Conservation (phyloP, 371 early-diverging fungal genomes). For the Apophysomyces sp. region DNA sequence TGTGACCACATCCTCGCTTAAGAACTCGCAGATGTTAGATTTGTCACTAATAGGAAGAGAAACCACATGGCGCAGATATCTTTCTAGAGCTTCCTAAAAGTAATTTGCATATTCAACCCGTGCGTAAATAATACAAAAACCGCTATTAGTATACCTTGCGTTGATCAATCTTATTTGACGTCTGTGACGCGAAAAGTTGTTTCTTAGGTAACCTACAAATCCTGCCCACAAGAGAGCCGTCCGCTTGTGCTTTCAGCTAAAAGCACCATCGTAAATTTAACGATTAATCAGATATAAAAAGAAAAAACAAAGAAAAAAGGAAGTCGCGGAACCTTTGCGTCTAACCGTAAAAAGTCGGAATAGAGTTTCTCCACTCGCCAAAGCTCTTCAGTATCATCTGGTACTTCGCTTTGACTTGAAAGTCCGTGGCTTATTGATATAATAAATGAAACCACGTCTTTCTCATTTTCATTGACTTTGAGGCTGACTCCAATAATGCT, state of each 20-base stretch:
- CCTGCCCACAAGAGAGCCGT: conserved; percentile 37
- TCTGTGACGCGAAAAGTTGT: conserved; percentile 67
- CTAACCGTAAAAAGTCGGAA: conserved; percentile 76
- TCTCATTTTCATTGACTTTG: conserved; percentile 65
- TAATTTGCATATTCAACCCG: neutral
- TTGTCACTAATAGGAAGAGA: conserved; percentile 50
- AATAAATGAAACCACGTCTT: conserved; percentile 59
- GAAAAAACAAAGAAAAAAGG: no score
- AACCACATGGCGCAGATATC: conserved; percentile 66
- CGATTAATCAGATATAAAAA: neutral
- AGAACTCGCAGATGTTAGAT: conserved; percentile 64
- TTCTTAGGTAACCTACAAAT: conserved; percentile 75
- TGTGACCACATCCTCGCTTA: conserved; percentile 57
- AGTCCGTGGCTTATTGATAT: conserved; percentile 36
- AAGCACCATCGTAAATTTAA: neutral
- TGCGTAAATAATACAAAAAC: neutral
- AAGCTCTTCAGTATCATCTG: conserved; percentile 43
- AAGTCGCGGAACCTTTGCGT: conserved; percentile 63
- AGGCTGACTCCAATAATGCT: conserved; percentile 24
- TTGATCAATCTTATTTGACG: conserved; percentile 64
- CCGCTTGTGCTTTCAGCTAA: conserved; percentile 32
- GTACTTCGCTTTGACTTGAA: neutral
- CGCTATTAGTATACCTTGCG: conserved; percentile 28
- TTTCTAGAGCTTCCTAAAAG: conserved; percentile 35
- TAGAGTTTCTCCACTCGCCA: conserved; percentile 88